These are phyloP conservation scores for Styphnolobium japonicum DNA, from an alignment of 306 rosid genomes.

Conservation along the genomic window DNA sequence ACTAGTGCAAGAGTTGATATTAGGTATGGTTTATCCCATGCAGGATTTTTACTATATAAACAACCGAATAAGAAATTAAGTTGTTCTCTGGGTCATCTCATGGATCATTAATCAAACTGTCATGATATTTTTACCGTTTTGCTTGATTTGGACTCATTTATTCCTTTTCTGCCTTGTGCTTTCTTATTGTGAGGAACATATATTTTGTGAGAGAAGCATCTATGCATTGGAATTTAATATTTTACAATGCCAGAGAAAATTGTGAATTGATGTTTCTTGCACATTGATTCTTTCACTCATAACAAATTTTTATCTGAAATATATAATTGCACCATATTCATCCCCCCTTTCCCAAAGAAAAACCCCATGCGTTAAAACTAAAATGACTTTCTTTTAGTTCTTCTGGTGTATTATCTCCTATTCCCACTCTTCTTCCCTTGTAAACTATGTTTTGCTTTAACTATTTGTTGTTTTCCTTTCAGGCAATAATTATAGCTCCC, in stretches of 20 bases:
- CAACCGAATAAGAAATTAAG: neutral
- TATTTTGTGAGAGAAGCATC: neutral
- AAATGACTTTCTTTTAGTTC: neutral
- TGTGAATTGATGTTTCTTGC: constrained; percentile 5
- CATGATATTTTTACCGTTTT: neutral
- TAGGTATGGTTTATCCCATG: neutral
- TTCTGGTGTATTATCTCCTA: neutral
- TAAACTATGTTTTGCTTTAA: constrained; percentile 5
- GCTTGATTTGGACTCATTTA: constrained; percentile 6
- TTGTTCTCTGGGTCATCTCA: neutral
- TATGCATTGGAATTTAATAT: neutral
- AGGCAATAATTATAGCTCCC: constrained; percentile 21
- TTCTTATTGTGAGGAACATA: neutral
- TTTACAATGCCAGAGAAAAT: constrained; percentile 8
- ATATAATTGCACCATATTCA: neutral
- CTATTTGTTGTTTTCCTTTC: constrained; percentile 13
- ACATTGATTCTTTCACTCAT: neutral
- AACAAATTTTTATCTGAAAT: neutral
- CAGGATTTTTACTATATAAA: neutral
- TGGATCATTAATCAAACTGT: neutral
- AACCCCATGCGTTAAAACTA: neutral
- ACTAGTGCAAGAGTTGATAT: neutral
- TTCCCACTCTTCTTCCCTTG: neutral
- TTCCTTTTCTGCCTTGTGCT: neutral
- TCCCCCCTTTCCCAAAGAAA: neutral